phyloP scores from a whole-genome alignment of 495 filamentous ascomycete genomes.

The Delitschia confertaspora region DNA sequence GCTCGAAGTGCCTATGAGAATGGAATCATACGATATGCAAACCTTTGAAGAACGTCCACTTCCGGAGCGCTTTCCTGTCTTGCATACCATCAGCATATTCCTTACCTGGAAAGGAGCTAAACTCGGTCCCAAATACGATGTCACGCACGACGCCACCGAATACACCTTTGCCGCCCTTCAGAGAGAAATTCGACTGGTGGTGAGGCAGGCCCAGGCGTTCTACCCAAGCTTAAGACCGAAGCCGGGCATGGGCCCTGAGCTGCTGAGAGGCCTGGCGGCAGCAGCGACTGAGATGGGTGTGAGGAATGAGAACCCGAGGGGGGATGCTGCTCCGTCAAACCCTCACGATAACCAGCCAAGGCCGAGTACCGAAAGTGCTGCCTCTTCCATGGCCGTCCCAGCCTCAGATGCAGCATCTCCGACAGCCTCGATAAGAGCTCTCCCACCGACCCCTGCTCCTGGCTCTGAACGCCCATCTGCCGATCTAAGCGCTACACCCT shows the following conservation, averaged over 20 bases:
- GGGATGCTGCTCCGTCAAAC: neutral
- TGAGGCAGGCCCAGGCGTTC: neutral
- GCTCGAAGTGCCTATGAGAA: neutral
- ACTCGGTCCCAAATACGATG: neutral
- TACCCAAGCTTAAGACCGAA: conserved; percentile 2
- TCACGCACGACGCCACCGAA: neutral
- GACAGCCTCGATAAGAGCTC: neutral
- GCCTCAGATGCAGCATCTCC: neutral
- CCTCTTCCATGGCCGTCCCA: neutral
- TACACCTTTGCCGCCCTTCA: neutral
- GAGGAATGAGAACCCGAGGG: neutral
- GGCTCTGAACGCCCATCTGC: neutral
- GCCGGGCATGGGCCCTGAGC: conserved; percentile 8
- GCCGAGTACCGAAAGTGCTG: neutral
- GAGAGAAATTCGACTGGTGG: neutral
- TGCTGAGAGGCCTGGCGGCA: conserved; percentile 18
- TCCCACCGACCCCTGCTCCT: neutral
- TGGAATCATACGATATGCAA: neutral
- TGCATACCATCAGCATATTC: conserved; percentile 1
- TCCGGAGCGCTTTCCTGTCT: neutral
- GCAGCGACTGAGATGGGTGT: conserved; percentile 14
- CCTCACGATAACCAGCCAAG: neutral
- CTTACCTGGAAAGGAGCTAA: neutral
- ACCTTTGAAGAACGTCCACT: neutral
- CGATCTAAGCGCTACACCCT: neutral